Evolutionary conservation across 2,329 filamentous ascomycete genomes (phyloP).

Genomic region (Pseudophaeomoniella oleicola): DNA sequence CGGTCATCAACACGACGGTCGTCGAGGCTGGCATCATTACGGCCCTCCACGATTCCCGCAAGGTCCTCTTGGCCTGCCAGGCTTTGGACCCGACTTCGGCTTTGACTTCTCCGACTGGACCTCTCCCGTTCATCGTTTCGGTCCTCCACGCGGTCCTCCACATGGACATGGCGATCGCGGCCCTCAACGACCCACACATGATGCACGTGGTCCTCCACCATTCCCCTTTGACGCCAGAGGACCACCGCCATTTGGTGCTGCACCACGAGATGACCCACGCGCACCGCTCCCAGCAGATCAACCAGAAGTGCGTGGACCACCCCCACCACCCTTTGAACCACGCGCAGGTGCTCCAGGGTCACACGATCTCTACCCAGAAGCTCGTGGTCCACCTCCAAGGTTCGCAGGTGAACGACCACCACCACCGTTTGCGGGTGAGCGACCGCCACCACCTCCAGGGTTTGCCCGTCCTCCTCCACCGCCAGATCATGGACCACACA

Average conservation of each 20-base stretch:
- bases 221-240: background rate
- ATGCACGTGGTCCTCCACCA: background rate
- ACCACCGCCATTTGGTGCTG: too few species aligned
- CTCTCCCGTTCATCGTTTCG: too few species aligned
- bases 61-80: background rate
- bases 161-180: background rate
- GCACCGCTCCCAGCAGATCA: too few species aligned
- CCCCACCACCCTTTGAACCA: background rate
- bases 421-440: slow-evolving; percentile 8
- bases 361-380: too few species aligned
- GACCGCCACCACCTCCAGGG: slow-evolving; percentile 8
- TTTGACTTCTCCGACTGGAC: background rate
- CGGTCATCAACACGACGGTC: background rate
- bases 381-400: slow-evolving; percentile 7
- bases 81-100: background rate
- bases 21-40: slow-evolving; percentile 1
- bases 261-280: too few species aligned
- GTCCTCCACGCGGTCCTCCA: too few species aligned
- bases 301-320: too few species aligned
- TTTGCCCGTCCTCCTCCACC: slow-evolving; percentile 10
- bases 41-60: background rate
- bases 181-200: too few species aligned
- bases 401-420: slow-evolving; percentile 9
- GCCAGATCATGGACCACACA: slow-evolving; percentile 2
- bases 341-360: too few species aligned